phyloP scores from a whole-genome alignment of 1,284 basidiomycete species.

The Apiotrichum montevideense region DNA sequence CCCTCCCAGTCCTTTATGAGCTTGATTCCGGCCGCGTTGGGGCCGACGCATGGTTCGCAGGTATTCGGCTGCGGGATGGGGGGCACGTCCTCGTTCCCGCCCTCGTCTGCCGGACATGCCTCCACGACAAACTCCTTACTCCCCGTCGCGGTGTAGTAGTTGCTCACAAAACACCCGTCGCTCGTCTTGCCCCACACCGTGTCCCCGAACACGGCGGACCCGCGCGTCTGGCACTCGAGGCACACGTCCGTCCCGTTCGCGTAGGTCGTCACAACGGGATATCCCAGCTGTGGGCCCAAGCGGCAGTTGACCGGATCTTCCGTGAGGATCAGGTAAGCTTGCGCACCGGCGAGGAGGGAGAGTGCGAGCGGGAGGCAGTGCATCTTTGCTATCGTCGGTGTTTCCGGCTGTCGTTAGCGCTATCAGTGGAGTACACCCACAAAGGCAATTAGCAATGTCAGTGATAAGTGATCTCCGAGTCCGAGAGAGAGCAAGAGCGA shows the following conservation, averaged over 20 bases:
- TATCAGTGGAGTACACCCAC: too few relatives aligned
- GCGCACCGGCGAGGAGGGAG: too few relatives aligned
- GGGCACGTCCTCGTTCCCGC: neutral
- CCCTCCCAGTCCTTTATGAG: conserved; percentile 12
- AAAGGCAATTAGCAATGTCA: too few relatives aligned
- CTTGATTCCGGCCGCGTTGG: conserved; percentile 5
- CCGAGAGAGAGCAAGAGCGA: too few relatives aligned
- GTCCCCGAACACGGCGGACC: conserved; percentile 4
- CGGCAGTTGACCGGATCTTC: conserved; percentile 9
- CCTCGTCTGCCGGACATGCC: neutral
- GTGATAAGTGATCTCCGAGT: too few relatives aligned
- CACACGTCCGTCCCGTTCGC: neutral
- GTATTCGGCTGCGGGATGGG: too few relatives aligned
- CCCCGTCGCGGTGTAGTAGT: conserved; percentile 10
- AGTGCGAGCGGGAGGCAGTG: neutral
- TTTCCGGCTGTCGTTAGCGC: neutral
- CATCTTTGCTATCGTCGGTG: too few relatives aligned
- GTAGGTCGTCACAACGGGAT: conserved; percentile 1
- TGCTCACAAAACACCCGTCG: conserved; percentile 12
- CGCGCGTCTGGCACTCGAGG: conserved; percentile 9
- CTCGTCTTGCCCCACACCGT: conserved; percentile 7
- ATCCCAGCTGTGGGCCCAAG: conserved; percentile 4
- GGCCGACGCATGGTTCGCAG: neutral
- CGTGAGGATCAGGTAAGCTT: neutral
- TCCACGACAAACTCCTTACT: neutral